Evolutionary conservation across 148 eudicot genomes (phyloP).

Genomic region (Rheum nobile): DNA sequence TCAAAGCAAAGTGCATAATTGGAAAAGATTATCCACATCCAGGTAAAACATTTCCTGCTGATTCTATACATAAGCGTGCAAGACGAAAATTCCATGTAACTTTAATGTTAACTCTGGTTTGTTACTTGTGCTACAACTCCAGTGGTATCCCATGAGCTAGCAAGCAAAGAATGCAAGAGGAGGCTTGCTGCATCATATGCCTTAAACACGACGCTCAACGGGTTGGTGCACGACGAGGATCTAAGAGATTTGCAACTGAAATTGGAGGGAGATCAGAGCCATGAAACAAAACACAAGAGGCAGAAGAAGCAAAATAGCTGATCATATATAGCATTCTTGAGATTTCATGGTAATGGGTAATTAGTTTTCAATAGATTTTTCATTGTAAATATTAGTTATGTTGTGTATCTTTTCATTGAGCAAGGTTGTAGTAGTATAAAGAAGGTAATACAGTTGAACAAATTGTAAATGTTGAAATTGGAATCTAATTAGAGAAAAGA

Average conservation of each 20-base stretch:
- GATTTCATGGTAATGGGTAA: too few species aligned
- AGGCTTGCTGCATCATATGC: slow-evolving; percentile 71
- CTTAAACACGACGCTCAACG: slow-evolving; percentile 51
- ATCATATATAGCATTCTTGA: slow-evolving; percentile 2
- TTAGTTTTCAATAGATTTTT: too few species aligned
- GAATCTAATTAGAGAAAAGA: neutral
- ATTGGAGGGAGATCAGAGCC: slow-evolving; percentile 34
- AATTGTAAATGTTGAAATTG: neutral
- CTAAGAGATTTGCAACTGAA: slow-evolving; percentile 39
- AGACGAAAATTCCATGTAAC: too few species aligned
- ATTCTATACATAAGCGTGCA: too few species aligned
- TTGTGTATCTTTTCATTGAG: too few species aligned
- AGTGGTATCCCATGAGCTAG: slow-evolving; percentile 69
- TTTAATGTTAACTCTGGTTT: neutral
- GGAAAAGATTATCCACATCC: slow-evolving; percentile 91
- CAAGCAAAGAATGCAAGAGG: slow-evolving; percentile 81
- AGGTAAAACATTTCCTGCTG: slow-evolving; percentile 19
- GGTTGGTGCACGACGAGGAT: slow-evolving; percentile 50
- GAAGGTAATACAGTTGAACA: too few species aligned
- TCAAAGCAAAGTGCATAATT: slow-evolving; percentile 71
- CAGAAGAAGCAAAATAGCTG: slow-evolving; percentile 28
- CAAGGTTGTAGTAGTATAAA: neutral
- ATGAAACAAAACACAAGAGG: slow-evolving; percentile 31
- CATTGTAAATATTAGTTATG: too few species aligned
- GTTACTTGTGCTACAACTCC: slow-evolving; percentile 2